Evolutionary conservation across 768 basidiomycete genomes (phyloP).

Genomic region (Hortiboletus flavorubellus): DNA sequence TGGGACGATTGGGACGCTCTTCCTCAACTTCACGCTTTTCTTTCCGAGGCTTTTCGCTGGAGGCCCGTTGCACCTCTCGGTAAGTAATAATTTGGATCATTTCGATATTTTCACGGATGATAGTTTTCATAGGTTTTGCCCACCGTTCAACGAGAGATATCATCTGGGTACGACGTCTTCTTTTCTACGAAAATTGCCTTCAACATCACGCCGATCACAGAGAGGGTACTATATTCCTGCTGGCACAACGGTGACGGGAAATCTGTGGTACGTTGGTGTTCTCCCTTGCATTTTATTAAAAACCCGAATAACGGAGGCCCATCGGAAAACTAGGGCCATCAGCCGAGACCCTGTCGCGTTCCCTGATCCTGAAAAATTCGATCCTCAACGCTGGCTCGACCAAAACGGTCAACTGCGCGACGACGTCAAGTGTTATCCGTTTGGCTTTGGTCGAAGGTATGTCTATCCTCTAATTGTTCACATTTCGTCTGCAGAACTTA

Average conservation of each 20-base stretch:
- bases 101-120: not conserved
- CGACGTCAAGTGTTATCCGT: slow-evolving; percentile 46
- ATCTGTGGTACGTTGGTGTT: slow-evolving; percentile 14
- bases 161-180: slow-evolving; percentile 43
- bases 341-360: slow-evolving; percentile 53
- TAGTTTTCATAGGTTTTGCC: slow-evolving; percentile 37
- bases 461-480: not conserved
- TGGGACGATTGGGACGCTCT: slow-evolving; percentile 34
- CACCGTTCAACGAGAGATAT: slow-evolving; percentile 65
- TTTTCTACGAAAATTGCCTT: no score
- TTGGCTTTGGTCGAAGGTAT: slow-evolving; percentile 50
- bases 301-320: slow-evolving; percentile 23
- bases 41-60: slow-evolving; percentile 39
- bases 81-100: not conserved
- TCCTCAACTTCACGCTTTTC: slow-evolving; percentile 36
- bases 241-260: slow-evolving; percentile 19
- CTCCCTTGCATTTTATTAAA: no score
- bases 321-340: slow-evolving; percentile 43
- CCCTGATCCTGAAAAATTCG: slow-evolving; percentile 54
- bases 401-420: slow-evolving; percentile 41
- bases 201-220: slow-evolving; percentile 1
- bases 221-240: slow-evolving; percentile 20
- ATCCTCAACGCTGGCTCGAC: slow-evolving; percentile 55
- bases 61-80: slow-evolving; percentile 32
- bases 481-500: no score